Evolutionary conservation across 768 basidiomycete genomes (phyloP), one percentile per base, ranked within the genome.

Genomic region (Lactarius psammicola): DNA sequence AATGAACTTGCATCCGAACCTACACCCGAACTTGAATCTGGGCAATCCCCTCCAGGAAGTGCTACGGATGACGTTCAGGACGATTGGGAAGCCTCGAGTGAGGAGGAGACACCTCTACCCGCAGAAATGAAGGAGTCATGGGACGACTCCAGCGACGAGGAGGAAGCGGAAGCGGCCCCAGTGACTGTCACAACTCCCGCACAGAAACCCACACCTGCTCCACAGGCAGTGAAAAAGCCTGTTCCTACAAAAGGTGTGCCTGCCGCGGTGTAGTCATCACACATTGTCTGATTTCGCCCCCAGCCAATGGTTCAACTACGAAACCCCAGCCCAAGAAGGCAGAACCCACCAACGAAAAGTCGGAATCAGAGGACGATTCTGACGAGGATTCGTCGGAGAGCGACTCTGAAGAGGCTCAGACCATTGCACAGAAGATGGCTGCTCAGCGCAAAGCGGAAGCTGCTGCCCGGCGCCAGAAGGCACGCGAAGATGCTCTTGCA

Each of bases 401-500:
- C 28, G 80, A 80, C 61, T 82, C 82, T 15, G 87, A 87, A 13
- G 88, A 88, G 62, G 89, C 86, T 54, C 78, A 91, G 74, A 88
- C 90, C 2, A 80, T 76, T 31, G 77, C 86, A 4, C 88, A 95
- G 76, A 85, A 82, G 67, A 75, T 87, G 72, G 84, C 84, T 11
- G 85, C 85, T 23, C 84, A 90, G 75, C 81, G 80, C 69, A 96
- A 95, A 77, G 88, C 87, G 0, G 90, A 92, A 69, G 94, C 94
- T n/a, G 88, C 88, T 40, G 89, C 84, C 23, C 85, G 94, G 53
- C 84, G 85, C 59, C 84, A 86, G 54, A 89, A 94, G 72, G 87
- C 90, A 10, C 90, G 89, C 70, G 87, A 92, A 75, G 89, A 85
- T 33, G 95, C 97, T 2, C 76, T 95, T 65, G 92, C 95, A 49